Evolutionary conservation across 305 asterid genomes (phyloP).

Genomic region (Fraxinus baroniana): DNA sequence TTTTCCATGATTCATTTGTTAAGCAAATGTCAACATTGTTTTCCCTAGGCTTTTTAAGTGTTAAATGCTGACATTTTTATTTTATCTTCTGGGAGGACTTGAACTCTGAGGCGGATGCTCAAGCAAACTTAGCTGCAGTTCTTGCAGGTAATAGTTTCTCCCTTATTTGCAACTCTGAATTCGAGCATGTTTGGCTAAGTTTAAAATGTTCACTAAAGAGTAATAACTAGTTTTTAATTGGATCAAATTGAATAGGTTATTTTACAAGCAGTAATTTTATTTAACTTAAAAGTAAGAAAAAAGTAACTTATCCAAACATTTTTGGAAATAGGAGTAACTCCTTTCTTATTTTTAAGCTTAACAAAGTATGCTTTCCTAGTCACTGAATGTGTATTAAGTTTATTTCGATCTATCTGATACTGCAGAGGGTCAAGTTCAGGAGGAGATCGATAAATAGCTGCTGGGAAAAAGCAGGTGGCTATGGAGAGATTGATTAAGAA

Average conservation of each 20-base stretch:
- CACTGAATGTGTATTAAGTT: neutral
- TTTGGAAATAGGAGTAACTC: neutral
- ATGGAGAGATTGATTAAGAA: neutral
- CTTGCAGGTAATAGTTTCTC: conserved; percentile 68
- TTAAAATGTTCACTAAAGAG: neutral
- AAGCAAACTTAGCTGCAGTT: conserved; percentile 84
- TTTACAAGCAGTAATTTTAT: neutral
- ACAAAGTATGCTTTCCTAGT: neutral
- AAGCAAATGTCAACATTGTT: neutral
- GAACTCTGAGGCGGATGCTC: conserved; percentile 94
- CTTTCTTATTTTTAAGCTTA: neutral
- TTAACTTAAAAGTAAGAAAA: neutral
- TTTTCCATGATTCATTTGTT: neutral
- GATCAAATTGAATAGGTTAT: neutral
- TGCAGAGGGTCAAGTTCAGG: conserved; percentile 81
- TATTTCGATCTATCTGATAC: conserved; percentile 9
- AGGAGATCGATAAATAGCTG: conserved; percentile 57
- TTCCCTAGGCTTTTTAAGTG: neutral
- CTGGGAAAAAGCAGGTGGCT: neutral
- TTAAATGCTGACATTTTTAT: neutral
- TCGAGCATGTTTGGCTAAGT: neutral
- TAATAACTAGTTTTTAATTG: neutral
- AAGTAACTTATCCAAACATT: neutral
- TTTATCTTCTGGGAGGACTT: conserved; percentile 51
- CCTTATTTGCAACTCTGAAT: neutral